A percentile compares a stretch with the other conserved stretches of the same genome.
phyloP scores from a whole-genome alignment of 2,329 filamentous ascomycete genomes.

The Fusarium humuli region DNA sequence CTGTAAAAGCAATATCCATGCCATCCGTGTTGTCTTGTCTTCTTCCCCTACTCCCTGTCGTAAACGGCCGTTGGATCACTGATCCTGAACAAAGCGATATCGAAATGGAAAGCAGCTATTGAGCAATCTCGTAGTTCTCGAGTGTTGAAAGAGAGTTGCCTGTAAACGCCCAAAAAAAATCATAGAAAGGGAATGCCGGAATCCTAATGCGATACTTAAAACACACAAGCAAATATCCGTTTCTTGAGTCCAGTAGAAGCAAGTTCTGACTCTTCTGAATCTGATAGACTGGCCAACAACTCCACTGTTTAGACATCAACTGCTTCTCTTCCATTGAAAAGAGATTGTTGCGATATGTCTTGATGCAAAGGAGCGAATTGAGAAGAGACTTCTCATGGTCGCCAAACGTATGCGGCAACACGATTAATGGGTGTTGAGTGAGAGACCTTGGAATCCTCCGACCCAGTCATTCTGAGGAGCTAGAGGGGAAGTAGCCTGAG shows the following conservation, averaged over 20 bases:
- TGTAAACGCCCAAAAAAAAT: conserved; percentile 40
- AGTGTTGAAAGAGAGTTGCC: conserved; percentile 23
- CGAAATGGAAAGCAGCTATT: conserved; percentile 35
- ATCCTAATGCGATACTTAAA: conserved; percentile 7
- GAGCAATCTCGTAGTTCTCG: conserved; percentile 38
- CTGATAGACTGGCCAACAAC: conserved; percentile 20
- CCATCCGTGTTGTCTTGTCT: conserved; percentile 46
- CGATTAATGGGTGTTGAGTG: conserved; percentile 71
- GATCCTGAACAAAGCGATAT: conserved; percentile 44
- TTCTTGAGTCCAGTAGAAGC: conserved; percentile 18
- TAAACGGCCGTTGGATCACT: conserved; percentile 42
- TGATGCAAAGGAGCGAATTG: conserved; percentile 15
- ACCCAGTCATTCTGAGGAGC: conserved; percentile 69
- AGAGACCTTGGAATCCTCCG: conserved; percentile 75
- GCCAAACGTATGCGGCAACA: conserved; percentile 17
- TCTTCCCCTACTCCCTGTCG: conserved; percentile 40
- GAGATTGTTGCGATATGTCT: conserved; percentile 3
- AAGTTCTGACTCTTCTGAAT: conserved; percentile 19
- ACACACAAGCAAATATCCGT: conserved; percentile 26
- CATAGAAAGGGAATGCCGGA: conserved; percentile 28
- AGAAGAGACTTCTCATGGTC: conserved; percentile 11
- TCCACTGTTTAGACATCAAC: conserved; percentile 16
- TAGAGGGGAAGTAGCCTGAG: conserved; percentile 57
- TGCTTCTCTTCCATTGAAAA: conserved; percentile 13
- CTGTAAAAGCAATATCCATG: conserved; percentile 49